These are phyloP conservation scores for Harrya chromipes DNA, from an alignment of 768 basidiomycete genomes.

Conservation along the genomic window DNA sequence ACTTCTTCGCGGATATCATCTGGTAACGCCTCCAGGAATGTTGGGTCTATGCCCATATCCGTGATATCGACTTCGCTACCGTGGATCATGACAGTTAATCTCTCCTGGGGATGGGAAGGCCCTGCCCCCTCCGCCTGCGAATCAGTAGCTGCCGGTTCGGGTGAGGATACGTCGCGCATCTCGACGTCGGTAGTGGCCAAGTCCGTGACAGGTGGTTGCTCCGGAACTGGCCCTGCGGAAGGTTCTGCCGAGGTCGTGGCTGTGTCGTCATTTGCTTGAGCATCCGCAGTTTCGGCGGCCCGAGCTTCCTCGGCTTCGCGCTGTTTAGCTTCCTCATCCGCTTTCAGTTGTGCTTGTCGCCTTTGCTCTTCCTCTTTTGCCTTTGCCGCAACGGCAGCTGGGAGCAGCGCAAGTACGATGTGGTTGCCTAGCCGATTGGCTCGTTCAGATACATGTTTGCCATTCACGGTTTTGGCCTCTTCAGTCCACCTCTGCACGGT, in stretches of 20 bases:
- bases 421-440: conserved; percentile 67
- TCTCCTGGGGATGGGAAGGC: conserved; percentile 44
- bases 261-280: conserved; percentile 13
- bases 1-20: conserved; percentile 99
- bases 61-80: conserved; percentile 96
- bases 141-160: conserved; percentile 17
- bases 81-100: conserved; percentile 88
- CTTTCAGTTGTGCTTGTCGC: conserved; percentile 48
- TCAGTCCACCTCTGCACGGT: conserved; percentile 89
- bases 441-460: conserved; percentile 68
- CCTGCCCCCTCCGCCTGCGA: conserved; percentile 22
- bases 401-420: conserved; percentile 69
- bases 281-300: conserved; percentile 30
- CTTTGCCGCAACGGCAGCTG: conserved; percentile 67
- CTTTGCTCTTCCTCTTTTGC: conserved; percentile 38
- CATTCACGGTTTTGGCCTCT: conserved; percentile 79
- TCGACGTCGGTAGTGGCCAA: conserved; percentile 41
- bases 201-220: conserved; percentile 32
- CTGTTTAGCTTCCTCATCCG: conserved; percentile 47
- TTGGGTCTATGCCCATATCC: conserved; percentile 96
- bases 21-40: conserved; percentile 94
- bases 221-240: conserved; percentile 7
- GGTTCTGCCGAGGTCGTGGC: conserved; percentile 12
- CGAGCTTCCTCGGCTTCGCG: conserved; percentile 34
- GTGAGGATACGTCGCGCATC: conserved; percentile 41